Percentiles rank a stretch among this genome's conserved stretches.
Conservation (phyloP, 2,329 filamentous ascomycete species). For the Pseudogymnoascus verrucosus region DNA sequence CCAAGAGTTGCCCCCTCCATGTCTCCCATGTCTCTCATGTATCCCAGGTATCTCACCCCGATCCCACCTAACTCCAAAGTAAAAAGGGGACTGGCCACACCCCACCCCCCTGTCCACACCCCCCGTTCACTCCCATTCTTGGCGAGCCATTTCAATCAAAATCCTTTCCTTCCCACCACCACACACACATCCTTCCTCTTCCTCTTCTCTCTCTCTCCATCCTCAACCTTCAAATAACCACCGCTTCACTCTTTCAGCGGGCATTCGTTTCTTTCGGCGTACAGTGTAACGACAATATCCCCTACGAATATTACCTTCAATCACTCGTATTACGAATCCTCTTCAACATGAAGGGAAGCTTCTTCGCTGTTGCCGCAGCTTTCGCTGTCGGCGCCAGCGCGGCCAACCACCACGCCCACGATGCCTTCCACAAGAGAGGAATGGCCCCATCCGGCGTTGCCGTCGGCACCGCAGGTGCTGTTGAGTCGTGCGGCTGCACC, state of each 20-base stretch:
- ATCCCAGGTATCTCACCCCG: too few relatives aligned
- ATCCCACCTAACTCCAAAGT: too few relatives aligned
- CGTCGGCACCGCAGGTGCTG: slow-evolving; percentile 24
- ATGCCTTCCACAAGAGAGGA: slow-evolving; percentile 48
- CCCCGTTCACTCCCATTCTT: not conserved
- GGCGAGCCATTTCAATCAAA: not conserved
- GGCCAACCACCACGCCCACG: slow-evolving; percentile 55
- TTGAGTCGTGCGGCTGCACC: slow-evolving; percentile 57
- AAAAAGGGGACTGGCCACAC: not conserved
- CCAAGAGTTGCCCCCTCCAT: not conserved
- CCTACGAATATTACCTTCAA: slow-evolving; percentile 7
- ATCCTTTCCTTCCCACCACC: not conserved
- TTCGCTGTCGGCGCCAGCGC: slow-evolving; percentile 49
- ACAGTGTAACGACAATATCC: slow-evolving; percentile 1
- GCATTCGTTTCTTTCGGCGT: slow-evolving; percentile 51
- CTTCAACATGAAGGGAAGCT: slow-evolving; percentile 64
- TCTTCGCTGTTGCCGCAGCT: slow-evolving; percentile 58
- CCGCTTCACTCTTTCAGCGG: slow-evolving; percentile 89
- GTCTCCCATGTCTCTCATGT: not conserved
- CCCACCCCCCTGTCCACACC: not conserved
- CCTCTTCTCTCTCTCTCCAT: slow-evolving; percentile 26
- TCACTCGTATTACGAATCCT: slow-evolving; percentile 9
- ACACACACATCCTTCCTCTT: slow-evolving; percentile 24
- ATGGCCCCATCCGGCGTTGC: slow-evolving; percentile 20
- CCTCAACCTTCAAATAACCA: slow-evolving; percentile 33